Conservation (phyloP, 2,329 filamentous ascomycete genomes). For the Fusarium sp. region DNA sequence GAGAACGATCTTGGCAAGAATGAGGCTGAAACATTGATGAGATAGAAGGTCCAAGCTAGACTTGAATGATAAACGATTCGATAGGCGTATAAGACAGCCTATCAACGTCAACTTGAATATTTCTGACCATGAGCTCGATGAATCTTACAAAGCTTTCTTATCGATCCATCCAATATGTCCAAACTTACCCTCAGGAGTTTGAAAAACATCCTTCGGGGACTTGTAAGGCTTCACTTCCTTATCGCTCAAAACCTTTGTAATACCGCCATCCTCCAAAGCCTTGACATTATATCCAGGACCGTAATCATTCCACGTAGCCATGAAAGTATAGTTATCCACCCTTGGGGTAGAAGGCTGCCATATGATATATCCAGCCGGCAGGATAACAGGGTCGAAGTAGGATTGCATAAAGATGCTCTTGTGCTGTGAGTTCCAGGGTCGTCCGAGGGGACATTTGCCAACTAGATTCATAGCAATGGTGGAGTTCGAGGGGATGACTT, state of each 20-base stretch:
- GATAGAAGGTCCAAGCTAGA: neutral
- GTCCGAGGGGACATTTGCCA: constrained; percentile 67
- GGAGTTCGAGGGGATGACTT: constrained; percentile 66
- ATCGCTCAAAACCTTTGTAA: constrained; percentile 61
- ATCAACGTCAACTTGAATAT: neutral
- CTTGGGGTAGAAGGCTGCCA: constrained; percentile 9
- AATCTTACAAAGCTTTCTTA: constrained; percentile 12
- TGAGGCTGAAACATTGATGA: neutral
- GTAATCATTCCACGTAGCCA: constrained; percentile 65
- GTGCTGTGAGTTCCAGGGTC: constrained; percentile 72
- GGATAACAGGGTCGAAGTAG: constrained; percentile 66
- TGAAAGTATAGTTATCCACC: constrained; percentile 60
- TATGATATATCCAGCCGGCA: constrained; percentile 63
- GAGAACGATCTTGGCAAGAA: neutral
- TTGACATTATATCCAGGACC: constrained; percentile 67
- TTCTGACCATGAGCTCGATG: neutral
- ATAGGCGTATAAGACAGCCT: neutral
- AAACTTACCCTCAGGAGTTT: constrained; percentile 31
- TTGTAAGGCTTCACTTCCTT: constrained; percentile 46
- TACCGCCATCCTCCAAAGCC: constrained; percentile 53
- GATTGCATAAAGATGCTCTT: constrained; percentile 67
- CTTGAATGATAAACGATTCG: neutral
- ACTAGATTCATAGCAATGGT: constrained; percentile 52
- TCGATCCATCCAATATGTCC: constrained; percentile 32
- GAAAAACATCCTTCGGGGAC: constrained; percentile 31